Base-by-base conservation (phyloP, 1,139 yeast species). In the Suhomyces terraborum region DNA sequence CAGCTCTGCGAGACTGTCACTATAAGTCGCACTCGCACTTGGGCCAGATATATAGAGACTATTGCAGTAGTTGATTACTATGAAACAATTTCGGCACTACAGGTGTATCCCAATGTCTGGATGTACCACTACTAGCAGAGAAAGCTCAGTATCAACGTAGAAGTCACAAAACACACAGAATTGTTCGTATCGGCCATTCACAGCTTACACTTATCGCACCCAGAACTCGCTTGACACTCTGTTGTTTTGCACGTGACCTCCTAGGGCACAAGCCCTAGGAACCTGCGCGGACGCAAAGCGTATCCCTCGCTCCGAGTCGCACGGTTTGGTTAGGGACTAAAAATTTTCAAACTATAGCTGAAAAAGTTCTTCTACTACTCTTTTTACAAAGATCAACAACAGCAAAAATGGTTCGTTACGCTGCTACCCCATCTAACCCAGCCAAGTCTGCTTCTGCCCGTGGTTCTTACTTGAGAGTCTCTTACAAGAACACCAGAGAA, bases 401-500 rank as follows among this genome's bases (percentile, higher is more conserved):
- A 47, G 46, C 49, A 50, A 60, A 54, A 66, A 73, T 73, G 78
- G 75, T 69, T 67, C 75, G 98, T 82, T 93, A 93, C 98, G 95
- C 91, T 81, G 93, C 96, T 75, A 84, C 89, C 70, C 88, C 98
- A 72, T 88, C 95, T 69, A 91, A 93, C 91, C 97, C 98, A 80
- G 95, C 96, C 73, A 89, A 89, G 82, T 88, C 96, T 67, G 98
- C 98, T 69, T 85, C 96, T 71, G 95, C 98, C 71, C 95, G 97
- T 77, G 98, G 98, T 72, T 88, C 98, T 54, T 89, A 89, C 91
- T 84, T 93, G 77, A 93, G 98, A 81, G 97, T 89, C 64, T 94
- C 98, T 61, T 93, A 78, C 96, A 93, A 93, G 91, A 93, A 93
- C 95, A 93, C 98, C 79, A 89, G 96, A 77, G 98, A 93, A 79